Evolutionary conservation across 2,329 filamentous ascomycete species (phyloP), one percentile per base, ranked within the genome.

Genomic region (Colletotrichum phormii): DNA sequence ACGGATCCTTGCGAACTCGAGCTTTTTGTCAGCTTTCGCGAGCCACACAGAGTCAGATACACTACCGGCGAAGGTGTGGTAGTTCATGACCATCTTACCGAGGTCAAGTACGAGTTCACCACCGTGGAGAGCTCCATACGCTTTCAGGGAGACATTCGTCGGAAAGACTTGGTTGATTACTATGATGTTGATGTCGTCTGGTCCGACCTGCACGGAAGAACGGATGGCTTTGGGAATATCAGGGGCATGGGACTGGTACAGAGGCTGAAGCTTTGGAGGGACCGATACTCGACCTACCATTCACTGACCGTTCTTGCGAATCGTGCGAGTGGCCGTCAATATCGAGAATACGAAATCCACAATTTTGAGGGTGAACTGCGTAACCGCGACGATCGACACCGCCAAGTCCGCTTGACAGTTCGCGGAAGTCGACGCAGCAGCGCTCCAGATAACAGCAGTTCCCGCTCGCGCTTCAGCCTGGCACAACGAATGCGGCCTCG

Each of bases 171-270:
- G 26, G 76, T 89, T 37, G 86, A 85, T 75, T 88, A 86, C 77
- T 88, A 85, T 68, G 87, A 89, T 71, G 82, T 87, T 37, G 86
- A 89, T 73, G 86, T 88, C 11, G 81, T 86, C 46, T 89, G 87
- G 86, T 86, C 86, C 26, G 86, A 88, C 73, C 78, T 81, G 4
- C 85, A 88, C 72, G 81, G 84, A 59, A 82, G 86, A 51, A 88
- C 85, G 3, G 86, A 88, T 77, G 78, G 82, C 18, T 87, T 87
- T 72, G 87, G 86, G 58, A 87, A 84, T 37, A 82, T 88, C 13
- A 84, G 84, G 68, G 87, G 87, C 24, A 82, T 89, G 66, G 86
- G 85, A 1, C 85, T 86, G 1, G 87, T 88, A 54, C 87, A 88
- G 77, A 80, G 87, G 64, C 81, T 88, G 74, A 88, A 88, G 78